Base-by-base conservation (phyloP, 805 yeast species). In the Saturnispora sekii region DNA sequence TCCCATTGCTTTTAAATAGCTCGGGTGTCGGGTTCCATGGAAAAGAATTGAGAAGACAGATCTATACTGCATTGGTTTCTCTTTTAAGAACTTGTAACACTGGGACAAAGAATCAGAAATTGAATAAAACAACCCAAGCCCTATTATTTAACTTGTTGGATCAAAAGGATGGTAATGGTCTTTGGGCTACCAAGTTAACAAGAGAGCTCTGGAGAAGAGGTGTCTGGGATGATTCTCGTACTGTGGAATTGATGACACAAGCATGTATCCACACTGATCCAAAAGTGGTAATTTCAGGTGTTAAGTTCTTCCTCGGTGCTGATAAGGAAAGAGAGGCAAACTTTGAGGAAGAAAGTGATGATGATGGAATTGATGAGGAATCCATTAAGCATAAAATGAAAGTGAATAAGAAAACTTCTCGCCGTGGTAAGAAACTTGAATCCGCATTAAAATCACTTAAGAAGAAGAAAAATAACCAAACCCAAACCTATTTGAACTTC, bases 181-280 rank as follows among this genome's bases (percentile, higher is more conserved):
- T 93, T 18, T 93, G 97, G 97, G 97, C 97, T 7, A 85, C 97
- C 3, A 89, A 87, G 57, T 68, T 93, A 46, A 88, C 97, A 5
- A 76, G 97, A 60, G 97, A 93, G 63, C 69, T 93, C 42, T 93
- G 99, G 99, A 77, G 96, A 68, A 76, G 97, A 60, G 95, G 95
- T 58, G 84, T 93, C 47, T 93, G 99, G 99, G 97, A 88, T 62
- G 99, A 93, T 62, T 76, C 95, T 0, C 73, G 97, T 56, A 83
- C 97, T 0, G 95, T 93, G n/a, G 98, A 93, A 64, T 79, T 93
- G 57, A 89, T 93, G 97, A 82, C 95, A 1, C 93, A 87, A 55
- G 97, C 97, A 1, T 87, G 97, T 2, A 65, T 86, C 49, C 96
- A 88, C 58, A 81, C 82, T 12, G 95, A 93, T 56, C 69, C 72